phyloP scores from a whole-genome alignment of 176 grass and related monocot species.

The Avena sativa region DNA sequence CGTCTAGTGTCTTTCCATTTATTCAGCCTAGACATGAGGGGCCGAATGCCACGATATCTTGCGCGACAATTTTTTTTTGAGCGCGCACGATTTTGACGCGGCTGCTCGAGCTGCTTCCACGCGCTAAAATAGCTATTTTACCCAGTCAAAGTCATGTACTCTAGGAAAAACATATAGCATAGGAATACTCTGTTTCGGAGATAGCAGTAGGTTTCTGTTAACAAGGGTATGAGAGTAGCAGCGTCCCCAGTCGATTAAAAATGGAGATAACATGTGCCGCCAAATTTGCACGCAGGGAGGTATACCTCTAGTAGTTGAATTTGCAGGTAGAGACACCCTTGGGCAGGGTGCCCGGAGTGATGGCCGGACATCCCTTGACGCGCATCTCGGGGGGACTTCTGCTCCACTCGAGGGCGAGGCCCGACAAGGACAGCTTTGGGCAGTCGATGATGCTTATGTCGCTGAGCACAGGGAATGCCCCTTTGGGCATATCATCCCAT shows the following conservation, averaged over 20 bases:
- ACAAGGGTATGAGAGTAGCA: not conserved
- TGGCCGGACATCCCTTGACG: not conserved
- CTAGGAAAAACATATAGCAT: too few relatives aligned
- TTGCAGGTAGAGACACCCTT: not conserved
- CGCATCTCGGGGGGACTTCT: not conserved
- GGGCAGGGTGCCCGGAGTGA: not conserved
- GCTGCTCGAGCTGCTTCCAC: too few relatives aligned
- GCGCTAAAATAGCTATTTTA: too few relatives aligned
- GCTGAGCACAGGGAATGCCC: not conserved
- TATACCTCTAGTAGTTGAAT: not conserved
- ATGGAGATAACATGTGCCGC: not conserved
- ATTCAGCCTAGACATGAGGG: too few relatives aligned
- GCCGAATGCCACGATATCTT: too few relatives aligned
- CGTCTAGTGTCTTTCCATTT: too few relatives aligned
- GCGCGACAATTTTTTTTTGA: too few relatives aligned
- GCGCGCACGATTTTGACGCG: too few relatives aligned
- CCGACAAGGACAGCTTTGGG: not conserved
- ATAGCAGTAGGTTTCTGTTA: too few relatives aligned
- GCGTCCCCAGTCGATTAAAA: not conserved
- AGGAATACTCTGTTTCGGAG: too few relatives aligned
- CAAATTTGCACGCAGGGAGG: too few relatives aligned
- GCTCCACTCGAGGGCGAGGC: not conserved
- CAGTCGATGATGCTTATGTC: not conserved
- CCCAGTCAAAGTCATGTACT: too few relatives aligned
- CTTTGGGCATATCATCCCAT: not conserved